phyloP scores from a whole-genome alignment of 164 flowering plant species.

The Aristolochia californica region DNA sequence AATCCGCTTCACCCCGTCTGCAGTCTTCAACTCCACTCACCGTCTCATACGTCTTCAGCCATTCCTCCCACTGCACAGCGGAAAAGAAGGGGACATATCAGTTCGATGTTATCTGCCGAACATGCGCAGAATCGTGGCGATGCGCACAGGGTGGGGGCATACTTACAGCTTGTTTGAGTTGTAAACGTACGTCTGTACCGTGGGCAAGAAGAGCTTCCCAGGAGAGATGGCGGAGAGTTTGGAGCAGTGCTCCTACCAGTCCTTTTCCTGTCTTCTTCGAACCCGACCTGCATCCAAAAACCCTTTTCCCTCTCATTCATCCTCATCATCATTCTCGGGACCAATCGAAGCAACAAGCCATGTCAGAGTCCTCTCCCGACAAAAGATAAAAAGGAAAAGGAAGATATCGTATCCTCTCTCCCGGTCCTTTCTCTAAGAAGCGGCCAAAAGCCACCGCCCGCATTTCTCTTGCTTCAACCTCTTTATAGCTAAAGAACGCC shows the following conservation, averaged over 20 bases:
- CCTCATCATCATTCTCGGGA: background rate
- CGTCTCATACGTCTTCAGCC: slow-evolving; percentile 30
- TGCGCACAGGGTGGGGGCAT: background rate
- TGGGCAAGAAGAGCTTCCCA: slow-evolving; percentile 30
- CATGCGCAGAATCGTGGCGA: background rate
- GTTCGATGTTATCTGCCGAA: background rate
- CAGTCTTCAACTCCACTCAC: slow-evolving; percentile 10
- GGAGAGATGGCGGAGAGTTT: slow-evolving; percentile 37
- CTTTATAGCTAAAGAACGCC: too few species aligned
- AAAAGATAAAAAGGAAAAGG: too few species aligned
- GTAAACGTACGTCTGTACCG: slow-evolving; percentile 32
- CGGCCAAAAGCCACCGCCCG: too few species aligned
- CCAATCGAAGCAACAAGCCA: background rate
- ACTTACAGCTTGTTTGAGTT: slow-evolving; percentile 40
- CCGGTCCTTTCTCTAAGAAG: too few species aligned
- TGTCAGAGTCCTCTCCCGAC: too few species aligned
- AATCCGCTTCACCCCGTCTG: slow-evolving; percentile 19
- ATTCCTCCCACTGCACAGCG: slow-evolving; percentile 46
- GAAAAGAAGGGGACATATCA: background rate
- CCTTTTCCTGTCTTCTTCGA: slow-evolving; percentile 18
- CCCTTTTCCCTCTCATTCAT: background rate
- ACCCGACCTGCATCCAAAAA: slow-evolving; percentile 10
- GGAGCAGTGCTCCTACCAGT: slow-evolving; percentile 25
- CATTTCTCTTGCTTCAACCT: too few species aligned
- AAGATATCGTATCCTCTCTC: too few species aligned